These are phyloP conservation scores for Carex littledalei DNA, from an alignment of 176 grass and related monocot species.

Conservation along the genomic window DNA sequence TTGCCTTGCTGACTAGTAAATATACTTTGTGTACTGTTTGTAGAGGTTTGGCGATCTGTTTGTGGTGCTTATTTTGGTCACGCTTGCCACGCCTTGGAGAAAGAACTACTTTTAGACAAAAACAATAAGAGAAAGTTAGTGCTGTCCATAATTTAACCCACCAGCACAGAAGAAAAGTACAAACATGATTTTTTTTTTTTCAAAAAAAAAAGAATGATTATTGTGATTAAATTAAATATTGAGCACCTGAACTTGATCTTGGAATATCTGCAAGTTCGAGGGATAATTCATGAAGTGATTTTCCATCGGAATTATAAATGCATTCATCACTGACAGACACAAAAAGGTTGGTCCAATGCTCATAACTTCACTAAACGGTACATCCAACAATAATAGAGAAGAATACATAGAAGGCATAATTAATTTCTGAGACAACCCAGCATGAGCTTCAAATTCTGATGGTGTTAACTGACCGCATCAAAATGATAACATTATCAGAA, in stretches of 20 bases:
- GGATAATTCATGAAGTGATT: conserved; percentile 54
- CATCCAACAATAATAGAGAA: not conserved
- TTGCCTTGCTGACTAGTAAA: not conserved
- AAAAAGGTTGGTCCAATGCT: conserved; percentile 10
- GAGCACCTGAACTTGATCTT: conserved; percentile 27
- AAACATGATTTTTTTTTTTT: not conserved
- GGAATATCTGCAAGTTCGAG: conserved; percentile 29
- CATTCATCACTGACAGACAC: conserved; percentile 40
- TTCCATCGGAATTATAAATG: conserved; percentile 59
- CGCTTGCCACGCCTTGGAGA: not conserved
- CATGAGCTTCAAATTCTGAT: conserved; percentile 58
- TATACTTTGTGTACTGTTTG: not conserved
- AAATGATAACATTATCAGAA: no score
- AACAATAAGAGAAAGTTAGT: not conserved
- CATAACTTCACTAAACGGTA: not conserved
- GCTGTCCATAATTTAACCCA: conserved; percentile 39
- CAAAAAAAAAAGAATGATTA: not conserved
- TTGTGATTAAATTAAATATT: not conserved
- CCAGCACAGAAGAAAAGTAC: conserved; percentile 16
- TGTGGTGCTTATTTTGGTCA: not conserved
- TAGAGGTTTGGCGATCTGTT: not conserved
- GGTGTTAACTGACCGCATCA: no score
- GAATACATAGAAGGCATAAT: not conserved
- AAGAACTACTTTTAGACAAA: conserved; percentile 24
- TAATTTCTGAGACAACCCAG: conserved; percentile 47